phyloP scores from a whole-genome alignment of 257 asterid species.

The Solanum boliviense region DNA sequence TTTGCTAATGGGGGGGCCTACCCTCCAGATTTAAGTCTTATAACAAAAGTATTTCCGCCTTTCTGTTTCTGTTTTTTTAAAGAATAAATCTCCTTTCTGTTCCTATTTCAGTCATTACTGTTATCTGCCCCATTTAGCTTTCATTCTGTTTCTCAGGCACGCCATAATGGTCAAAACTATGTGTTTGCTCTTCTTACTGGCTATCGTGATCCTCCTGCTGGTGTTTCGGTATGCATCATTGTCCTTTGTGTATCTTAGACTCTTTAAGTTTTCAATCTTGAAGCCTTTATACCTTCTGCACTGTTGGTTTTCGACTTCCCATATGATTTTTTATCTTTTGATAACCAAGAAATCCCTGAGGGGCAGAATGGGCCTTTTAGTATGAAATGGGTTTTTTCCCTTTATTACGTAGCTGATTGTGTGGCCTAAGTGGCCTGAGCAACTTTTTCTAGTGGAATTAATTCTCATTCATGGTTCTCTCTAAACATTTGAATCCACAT shows the following conservation, averaged over 20 bases:
- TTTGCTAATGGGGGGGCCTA: constrained; percentile 95
- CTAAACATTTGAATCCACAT: not conserved
- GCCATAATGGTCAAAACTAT: constrained; percentile 70
- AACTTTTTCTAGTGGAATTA: not conserved
- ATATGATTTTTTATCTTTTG: not conserved
- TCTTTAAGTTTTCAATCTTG: constrained; percentile 1
- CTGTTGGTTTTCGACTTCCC: not conserved
- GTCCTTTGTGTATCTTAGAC: not conserved
- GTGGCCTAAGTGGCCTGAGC: not conserved
- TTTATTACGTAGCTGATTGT: not conserved
- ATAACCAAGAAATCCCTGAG: not conserved
- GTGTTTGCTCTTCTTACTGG: constrained; percentile 71
- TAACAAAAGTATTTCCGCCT: constrained; percentile 48
- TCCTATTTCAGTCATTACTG: not conserved
- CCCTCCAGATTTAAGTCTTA: constrained; percentile 89
- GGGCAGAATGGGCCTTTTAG: not conserved
- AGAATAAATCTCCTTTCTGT: not conserved
- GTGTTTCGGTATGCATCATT: constrained; percentile 32
- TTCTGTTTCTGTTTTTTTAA: not conserved
- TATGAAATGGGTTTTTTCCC: not conserved
- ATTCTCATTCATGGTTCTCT: not conserved
- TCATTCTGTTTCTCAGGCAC: constrained; percentile 34
- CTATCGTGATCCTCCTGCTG: constrained; percentile 79
- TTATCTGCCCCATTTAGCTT: not conserved
- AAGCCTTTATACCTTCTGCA: not conserved